These are phyloP conservation scores for Crepidotus variabilis DNA, from an alignment of 768 basidiomycete genomes.

Conservation along the genomic window DNA sequence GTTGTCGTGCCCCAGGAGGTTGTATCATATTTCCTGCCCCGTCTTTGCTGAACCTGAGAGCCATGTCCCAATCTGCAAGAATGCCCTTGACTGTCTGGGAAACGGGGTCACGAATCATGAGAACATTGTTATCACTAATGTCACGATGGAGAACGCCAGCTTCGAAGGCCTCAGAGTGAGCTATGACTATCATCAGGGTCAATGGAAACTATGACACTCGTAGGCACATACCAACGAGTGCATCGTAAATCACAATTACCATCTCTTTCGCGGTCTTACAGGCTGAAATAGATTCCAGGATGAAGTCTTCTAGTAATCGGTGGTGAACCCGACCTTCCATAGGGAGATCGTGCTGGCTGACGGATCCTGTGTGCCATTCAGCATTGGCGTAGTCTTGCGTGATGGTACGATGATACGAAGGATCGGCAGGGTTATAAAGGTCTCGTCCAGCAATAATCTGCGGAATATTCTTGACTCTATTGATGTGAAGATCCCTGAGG, in stretches of 20 bases:
- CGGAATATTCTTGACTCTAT: not conserved
- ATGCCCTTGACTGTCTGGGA: not conserved
- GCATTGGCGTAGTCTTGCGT: not conserved
- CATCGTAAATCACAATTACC: not conserved
- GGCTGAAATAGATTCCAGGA: not conserved
- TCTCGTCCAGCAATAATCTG: not conserved
- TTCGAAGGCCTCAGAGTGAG: constrained; percentile 2
- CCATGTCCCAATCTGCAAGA: constrained; percentile 8
- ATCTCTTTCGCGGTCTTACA: not conserved
- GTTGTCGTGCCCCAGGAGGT: not conserved
- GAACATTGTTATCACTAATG: constrained; percentile 4
- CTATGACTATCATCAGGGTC: not conserved
- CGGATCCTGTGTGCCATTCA: not conserved
- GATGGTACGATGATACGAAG: not conserved
- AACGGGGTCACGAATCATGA: not conserved
- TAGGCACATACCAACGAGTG: not conserved
- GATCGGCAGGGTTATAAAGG: not conserved
- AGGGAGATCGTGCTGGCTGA: not conserved
- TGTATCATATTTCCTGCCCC: not conserved
- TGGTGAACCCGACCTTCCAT: not conserved
- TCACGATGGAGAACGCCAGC: constrained; percentile 4
- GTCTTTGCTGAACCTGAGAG: constrained; percentile 5
- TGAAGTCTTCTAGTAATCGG: not conserved
- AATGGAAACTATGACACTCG: not conserved
- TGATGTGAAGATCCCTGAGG: not conserved